Percentiles rank a stretch among this genome's conserved stretches.
Conservation (phyloP, 2,329 filamentous ascomycete species). For the Chaetomiaceae sp. region DNA sequence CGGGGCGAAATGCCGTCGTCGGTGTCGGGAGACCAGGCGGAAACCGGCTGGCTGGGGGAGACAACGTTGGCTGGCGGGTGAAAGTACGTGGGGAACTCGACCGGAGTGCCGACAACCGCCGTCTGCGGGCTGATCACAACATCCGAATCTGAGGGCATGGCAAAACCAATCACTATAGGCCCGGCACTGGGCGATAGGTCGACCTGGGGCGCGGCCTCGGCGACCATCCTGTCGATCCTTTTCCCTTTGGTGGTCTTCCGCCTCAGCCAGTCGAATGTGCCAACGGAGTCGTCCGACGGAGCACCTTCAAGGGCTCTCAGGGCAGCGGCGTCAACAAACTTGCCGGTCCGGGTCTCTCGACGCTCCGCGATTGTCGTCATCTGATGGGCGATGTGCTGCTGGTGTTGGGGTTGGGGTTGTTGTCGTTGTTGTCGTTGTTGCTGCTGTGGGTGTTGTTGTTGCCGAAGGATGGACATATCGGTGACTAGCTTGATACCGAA, state of each 20-base stretch:
- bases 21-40: conserved; percentile 55
- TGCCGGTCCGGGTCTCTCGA: conserved; percentile 32
- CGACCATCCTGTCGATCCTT: conserved; percentile 24
- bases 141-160: conserved; percentile 52
- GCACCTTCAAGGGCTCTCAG: conserved; percentile 56
- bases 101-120: conserved; percentile 38
- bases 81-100: conserved; percentile 30
- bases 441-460: conserved; percentile 39
- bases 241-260: conserved; percentile 34
- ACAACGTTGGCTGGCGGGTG: conserved; percentile 28
- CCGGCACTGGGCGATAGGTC: conserved; percentile 63
- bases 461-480: conserved; percentile 55
- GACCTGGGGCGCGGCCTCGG: conserved; percentile 26
- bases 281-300: conserved; percentile 49
- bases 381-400: conserved; percentile 33
- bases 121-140: conserved; percentile 49
- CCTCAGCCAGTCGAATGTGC: conserved; percentile 54
- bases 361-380: conserved; percentile 22
- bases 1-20: conserved; percentile 45
- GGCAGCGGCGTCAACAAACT: conserved; percentile 56
- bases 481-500: conserved; percentile 66
- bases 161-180: conserved; percentile 70
- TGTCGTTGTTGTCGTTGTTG: conserved; percentile 35
- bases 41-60: conserved; percentile 43
- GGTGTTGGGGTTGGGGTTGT: too few species aligned